A percentile compares a stretch with the other conserved stretches of the same genome.
phyloP scores from a whole-genome alignment of 345 rosid species.

The Rhizophora apiculata region DNA sequence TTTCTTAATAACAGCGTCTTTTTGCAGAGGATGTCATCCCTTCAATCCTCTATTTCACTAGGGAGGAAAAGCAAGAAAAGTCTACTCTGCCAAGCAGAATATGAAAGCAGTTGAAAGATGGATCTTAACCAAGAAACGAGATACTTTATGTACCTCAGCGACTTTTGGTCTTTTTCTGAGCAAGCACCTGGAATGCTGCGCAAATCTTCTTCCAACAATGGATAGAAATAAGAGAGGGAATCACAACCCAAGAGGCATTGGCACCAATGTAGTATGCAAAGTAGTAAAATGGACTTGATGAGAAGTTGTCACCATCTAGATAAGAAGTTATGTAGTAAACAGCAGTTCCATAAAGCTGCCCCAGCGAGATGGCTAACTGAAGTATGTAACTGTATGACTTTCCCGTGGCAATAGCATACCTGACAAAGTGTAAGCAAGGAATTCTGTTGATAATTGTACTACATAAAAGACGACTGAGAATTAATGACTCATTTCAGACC shows the following conservation, averaged over 20 bases:
- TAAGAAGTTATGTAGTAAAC: slow-evolving; percentile 73
- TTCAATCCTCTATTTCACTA: no score
- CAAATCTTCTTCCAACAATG: slow-evolving; percentile 86
- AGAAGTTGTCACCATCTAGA: slow-evolving; percentile 84
- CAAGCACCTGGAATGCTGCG: slow-evolving; percentile 32
- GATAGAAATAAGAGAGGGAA: slow-evolving; percentile 55
- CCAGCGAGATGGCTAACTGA: slow-evolving; percentile 77
- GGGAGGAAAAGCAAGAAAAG: no score
- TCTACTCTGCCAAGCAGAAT: no score
- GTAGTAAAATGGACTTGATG: slow-evolving; percentile 55
- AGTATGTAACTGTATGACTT: slow-evolving; percentile 80
- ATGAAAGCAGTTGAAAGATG: no score
- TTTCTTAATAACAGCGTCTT: no score
- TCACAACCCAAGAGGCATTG: slow-evolving; percentile 68
- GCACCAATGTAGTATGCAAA: slow-evolving; percentile 64
- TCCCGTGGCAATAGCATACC: slow-evolving; percentile 72
- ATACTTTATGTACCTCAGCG: slow-evolving; percentile 23
- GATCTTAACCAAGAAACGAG: background rate
- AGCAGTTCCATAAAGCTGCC: slow-evolving; percentile 85
- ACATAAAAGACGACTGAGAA: background rate
- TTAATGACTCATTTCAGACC: background rate
- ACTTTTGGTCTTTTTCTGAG: slow-evolving; percentile 49
- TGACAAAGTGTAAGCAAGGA: slow-evolving; percentile 25
- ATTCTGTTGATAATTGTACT: background rate
- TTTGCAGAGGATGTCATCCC: no score